Conservation (phyloP, 176 grass and related monocot genomes). For the Eleusine indica region DNA sequence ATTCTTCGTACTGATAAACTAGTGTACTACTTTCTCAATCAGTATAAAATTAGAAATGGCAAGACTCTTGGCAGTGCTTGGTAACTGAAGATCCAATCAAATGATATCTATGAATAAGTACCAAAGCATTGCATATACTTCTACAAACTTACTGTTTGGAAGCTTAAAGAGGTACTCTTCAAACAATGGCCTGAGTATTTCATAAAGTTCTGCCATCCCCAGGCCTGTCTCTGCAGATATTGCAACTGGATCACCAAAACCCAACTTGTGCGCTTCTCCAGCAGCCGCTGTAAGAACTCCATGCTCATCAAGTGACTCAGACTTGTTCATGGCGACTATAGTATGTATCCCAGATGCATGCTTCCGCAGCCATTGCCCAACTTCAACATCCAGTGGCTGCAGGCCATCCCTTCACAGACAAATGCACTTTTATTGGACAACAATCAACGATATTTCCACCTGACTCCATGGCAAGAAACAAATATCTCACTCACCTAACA, state of each 20-base stretch:
- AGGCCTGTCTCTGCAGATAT: conserved; percentile 98
- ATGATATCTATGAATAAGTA: background rate
- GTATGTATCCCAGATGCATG: conserved; percentile 76
- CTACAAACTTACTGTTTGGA: conserved; percentile 59
- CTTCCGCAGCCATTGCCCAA: conserved; percentile 85
- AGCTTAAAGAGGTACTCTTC: conserved; percentile 81
- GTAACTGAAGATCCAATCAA: conserved; percentile 16
- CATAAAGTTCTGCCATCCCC: conserved; percentile 97
- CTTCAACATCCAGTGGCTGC: conserved; percentile 84
- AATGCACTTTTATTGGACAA: conserved; percentile 31
- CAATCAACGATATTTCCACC: background rate
- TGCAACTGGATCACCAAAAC: conserved; percentile 95
- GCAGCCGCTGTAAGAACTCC: conserved; percentile 71
- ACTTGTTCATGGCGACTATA: conserved; percentile 91
- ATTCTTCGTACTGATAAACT: conserved; percentile 11
- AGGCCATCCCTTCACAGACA: conserved; percentile 76
- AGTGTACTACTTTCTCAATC: background rate
- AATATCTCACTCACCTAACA: conserved; percentile 64
- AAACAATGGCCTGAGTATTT: conserved; percentile 71
- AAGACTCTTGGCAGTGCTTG: conserved; percentile 4
- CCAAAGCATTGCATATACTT: background rate
- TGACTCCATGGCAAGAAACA: conserved; percentile 23
- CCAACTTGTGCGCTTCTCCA: conserved; percentile 89
- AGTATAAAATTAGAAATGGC: conserved; percentile 12
- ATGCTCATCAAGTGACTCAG: conserved; percentile 85